phyloP scores from a whole-genome alignment of 768 basidiomycete species.

The Auriculariales sp. region DNA sequence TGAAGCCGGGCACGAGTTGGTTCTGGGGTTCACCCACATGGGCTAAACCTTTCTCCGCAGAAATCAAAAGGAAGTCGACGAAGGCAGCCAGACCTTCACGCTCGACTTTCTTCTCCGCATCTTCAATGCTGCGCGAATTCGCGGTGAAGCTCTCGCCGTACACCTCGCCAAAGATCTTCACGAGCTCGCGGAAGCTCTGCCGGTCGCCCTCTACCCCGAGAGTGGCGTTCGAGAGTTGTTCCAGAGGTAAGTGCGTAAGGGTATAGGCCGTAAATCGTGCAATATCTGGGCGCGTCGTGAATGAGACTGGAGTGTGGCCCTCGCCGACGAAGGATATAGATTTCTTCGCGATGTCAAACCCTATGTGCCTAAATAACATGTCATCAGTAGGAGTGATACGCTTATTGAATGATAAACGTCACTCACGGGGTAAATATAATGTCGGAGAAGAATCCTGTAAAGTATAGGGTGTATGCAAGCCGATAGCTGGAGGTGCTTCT shows the following conservation, averaged over 20 bases:
- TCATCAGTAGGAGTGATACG: neutral
- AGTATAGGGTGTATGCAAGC: conserved; percentile 10
- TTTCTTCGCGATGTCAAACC: conserved; percentile 7
- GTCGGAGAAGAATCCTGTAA: conserved; percentile 7
- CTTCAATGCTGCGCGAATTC: neutral
- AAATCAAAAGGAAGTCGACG: neutral
- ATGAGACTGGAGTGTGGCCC: conserved; percentile 7
- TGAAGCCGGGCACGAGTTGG: neutral
- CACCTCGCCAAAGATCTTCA: neutral
- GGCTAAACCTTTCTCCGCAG: neutral
- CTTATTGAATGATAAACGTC: neutral
- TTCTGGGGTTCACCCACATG: neutral
- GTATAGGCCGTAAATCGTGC: conserved; percentile 10
- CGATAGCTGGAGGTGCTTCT: conserved; percentile 1
- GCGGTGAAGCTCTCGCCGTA: neutral
- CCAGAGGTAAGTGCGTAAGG: conserved; percentile 6
- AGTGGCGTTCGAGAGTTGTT: conserved; percentile 19
- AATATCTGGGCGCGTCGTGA: conserved; percentile 9
- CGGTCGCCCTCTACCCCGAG: conserved; percentile 31
- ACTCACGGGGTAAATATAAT: conserved; percentile 2
- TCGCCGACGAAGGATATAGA: conserved; percentile 8
- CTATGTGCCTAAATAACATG: neutral
- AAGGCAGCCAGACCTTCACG: neutral
- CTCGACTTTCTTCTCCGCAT: neutral
- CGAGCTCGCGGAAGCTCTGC: conserved; percentile 21